These are phyloP conservation scores for Pseudoscleropodium purum DNA, from an alignment of 225 moss, liverwort and hornwort species.

Conservation along the genomic window DNA sequence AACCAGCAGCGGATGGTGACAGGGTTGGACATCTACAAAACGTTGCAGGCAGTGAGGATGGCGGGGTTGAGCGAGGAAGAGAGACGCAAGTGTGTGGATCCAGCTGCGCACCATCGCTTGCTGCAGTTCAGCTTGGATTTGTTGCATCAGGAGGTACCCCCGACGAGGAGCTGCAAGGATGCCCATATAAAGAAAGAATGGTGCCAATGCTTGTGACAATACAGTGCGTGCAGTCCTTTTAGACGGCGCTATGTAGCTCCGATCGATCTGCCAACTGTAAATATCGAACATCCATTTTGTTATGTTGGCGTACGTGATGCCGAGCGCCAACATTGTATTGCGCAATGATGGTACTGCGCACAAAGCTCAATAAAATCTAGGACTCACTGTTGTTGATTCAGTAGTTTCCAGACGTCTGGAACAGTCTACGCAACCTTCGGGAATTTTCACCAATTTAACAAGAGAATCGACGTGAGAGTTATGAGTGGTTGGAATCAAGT, in stretches of 20 bases:
- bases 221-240: no score
- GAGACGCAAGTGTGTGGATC: conserved; percentile 8
- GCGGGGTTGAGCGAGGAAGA: conserved; percentile 15
- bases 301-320: background rate
- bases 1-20: conserved; percentile 50
- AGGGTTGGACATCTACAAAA: conserved; percentile 28
- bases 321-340: background rate
- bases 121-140: conserved; percentile 19
- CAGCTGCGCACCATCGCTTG: conserved; percentile 5
- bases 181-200: conserved; percentile 14
- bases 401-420: background rate
- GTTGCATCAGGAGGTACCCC: conserved; percentile 27
- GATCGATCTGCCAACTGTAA: background rate
- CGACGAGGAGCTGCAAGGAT: conserved; percentile 16
- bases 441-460: no score
- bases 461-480: no score
- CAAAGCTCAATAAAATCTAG: background rate
- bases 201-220: conserved; percentile 35
- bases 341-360: background rate
- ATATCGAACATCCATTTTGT: background rate
- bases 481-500: background rate
- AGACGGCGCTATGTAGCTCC: background rate
- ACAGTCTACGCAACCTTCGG: background rate
- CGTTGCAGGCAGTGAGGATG: conserved; percentile 29
- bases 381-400: no score